Evolutionary conservation across 805 yeast species (phyloP), one percentile per base, ranked within the genome.

Genomic region (Wickerhamomyces silvicola): DNA sequence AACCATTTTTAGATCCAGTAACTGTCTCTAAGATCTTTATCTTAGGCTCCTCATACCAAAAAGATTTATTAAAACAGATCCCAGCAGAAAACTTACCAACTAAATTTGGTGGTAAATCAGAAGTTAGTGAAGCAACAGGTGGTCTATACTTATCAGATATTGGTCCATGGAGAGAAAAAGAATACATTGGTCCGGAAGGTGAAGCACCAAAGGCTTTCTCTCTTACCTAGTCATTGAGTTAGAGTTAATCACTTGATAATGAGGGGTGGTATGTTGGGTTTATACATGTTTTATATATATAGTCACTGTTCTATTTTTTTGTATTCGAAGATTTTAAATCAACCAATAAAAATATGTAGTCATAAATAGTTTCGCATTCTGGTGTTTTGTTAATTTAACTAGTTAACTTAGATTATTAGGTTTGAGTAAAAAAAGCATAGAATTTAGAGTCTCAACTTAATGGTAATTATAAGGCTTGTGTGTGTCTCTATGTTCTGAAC

Each of bases 131-230:
- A 30, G 69, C 72, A 8, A 82, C 76, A 28, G 83, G 87, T 50
- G 95, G 94, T 17, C 72, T 92, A 44, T 83, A 79, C 59, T 66
- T 92, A 52, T 76, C 92, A 24, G 97, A 92, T 57, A 67, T 81
- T 45, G 98, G 98, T 46, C 98, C 98, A 43, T 92, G 98, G 98
- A 83, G 96, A 72, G 92, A 90, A 41, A 66, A 79, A 20, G 50
- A 81, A 61, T 90, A 52, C 61, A 80, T 87, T 56, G 97, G 97
- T 10, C 94, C 95, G 37, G 97, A 88, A 64, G 96, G 96, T 43
- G 85, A 80, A 60, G 95, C 94, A 32, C 96, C 96, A 53, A 66
- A 62, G 49, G 67, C 75, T 12, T 66, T 70, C 29, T 26, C 33
- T 18, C 25, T 37, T 11, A 24, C 15, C 22, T 30, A 30, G 24